These are phyloP conservation scores for Pythium graminicola DNA, from an alignment of 352 stramenopile genomes.

Conservation along the genomic window DNA sequence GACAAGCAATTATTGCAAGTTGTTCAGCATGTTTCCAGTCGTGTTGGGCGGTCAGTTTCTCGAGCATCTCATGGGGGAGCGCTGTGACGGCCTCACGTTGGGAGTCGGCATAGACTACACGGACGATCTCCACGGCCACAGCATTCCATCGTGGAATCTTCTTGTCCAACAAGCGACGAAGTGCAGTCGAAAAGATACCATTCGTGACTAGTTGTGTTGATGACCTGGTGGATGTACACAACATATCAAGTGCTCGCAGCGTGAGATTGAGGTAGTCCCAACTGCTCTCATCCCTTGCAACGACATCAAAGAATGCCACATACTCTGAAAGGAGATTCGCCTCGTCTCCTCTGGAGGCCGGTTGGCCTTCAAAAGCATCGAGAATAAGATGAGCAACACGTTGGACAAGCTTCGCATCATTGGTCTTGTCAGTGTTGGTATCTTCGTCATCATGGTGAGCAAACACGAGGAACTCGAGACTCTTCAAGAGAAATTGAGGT, in stretches of 20 bases:
- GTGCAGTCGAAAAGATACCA: slow-evolving; percentile 12
- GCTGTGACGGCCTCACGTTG: neutral
- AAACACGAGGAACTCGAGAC: slow-evolving; percentile 17
- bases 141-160: slow-evolving; percentile 34
- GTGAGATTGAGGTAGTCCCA: slow-evolving; percentile 48
- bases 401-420: slow-evolving; percentile 35
- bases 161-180: slow-evolving; percentile 27
- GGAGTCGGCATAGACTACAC: slow-evolving; percentile 24
- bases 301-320: slow-evolving; percentile 22
- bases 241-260: slow-evolving; percentile 32
- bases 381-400: slow-evolving; percentile 56
- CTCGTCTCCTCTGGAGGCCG: neutral
- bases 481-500: slow-evolving; percentile 17
- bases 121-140: slow-evolving; percentile 42
- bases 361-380: slow-evolving; percentile 35
- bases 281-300: slow-evolving; percentile 20
- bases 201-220: neutral
- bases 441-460: slow-evolving; percentile 8
- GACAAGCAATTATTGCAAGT: slow-evolving; percentile 20
- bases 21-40: slow-evolving; percentile 50
- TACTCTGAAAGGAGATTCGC: slow-evolving; percentile 15
- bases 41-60: slow-evolving; percentile 26
- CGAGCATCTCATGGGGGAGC: slow-evolving; percentile 20
- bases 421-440: slow-evolving; percentile 19
- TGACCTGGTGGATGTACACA: neutral